A percentile compares a stretch with the other conserved stretches of the same genome.
Conservation (phyloP, 106 monocot species). For the Acorus gramineus region DNA sequence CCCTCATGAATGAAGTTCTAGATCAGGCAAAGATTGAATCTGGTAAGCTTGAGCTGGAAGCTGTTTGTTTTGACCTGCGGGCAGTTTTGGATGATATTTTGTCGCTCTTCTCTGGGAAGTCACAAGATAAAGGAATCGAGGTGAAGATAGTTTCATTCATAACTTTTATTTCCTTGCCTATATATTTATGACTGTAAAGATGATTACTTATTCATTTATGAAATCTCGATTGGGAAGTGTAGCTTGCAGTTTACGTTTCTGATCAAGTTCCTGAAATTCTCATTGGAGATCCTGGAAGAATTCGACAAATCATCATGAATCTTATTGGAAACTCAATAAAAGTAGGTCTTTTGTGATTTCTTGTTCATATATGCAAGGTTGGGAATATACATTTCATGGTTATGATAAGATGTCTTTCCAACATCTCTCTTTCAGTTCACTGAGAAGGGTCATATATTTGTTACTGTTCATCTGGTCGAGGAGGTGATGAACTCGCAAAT, state of each 20-base stretch:
- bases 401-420: too few species aligned
- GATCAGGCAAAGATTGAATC: slow-evolving; percentile 99
- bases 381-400: too few species aligned
- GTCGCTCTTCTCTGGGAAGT: slow-evolving; percentile 87
- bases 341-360: slow-evolving; percentile 28
- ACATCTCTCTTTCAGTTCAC: slow-evolving; percentile 58
- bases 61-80: slow-evolving; percentile 75
- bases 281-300: slow-evolving; percentile 78
- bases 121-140: slow-evolving; percentile 97
- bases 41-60: slow-evolving; percentile 98
- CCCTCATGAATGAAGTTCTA: slow-evolving; percentile 93
- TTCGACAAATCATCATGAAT: slow-evolving; percentile 95
- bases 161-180: slow-evolving; percentile 6
- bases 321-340: slow-evolving; percentile 97
- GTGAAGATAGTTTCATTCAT: slow-evolving; percentile 20
- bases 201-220: neutral
- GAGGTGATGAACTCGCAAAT: slow-evolving; percentile 51
- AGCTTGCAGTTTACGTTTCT: slow-evolving; percentile 91
- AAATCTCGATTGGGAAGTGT: neutral
- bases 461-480: slow-evolving; percentile 83
- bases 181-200: slow-evolving; percentile 2
- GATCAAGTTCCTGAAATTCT: slow-evolving; percentile 77
- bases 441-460: slow-evolving; percentile 85
- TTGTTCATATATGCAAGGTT: neutral
- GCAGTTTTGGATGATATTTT: slow-evolving; percentile 82